Evolutionary conservation across 2,329 filamentous ascomycete genomes (phyloP).

Genomic region (Talaromyces sp.): DNA sequence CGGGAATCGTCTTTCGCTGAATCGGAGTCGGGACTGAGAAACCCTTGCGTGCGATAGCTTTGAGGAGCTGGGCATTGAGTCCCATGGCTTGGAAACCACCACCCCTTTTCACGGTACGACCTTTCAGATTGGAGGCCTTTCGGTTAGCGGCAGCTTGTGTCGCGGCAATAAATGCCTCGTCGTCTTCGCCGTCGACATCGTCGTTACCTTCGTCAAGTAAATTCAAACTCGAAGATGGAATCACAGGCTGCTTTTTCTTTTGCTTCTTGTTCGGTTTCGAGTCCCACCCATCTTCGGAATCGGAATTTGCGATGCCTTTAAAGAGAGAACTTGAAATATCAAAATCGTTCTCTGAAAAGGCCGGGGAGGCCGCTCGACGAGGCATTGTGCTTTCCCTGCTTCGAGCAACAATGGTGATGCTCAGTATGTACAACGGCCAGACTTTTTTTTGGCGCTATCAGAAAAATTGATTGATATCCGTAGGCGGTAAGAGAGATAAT

Average conservation of each 20-base stretch:
- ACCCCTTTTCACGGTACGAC: conserved; percentile 85
- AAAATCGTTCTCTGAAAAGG: conserved; percentile 82
- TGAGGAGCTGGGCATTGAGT: conserved; percentile 75
- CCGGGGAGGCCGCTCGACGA: conserved; percentile 71
- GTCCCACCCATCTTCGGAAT: conserved; percentile 43
- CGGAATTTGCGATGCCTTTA: conserved; percentile 46
- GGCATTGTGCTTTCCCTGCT: conserved; percentile 53
- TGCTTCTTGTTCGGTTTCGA: conserved; percentile 51
- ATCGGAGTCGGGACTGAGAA: conserved; percentile 96
- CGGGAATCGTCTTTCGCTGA: conserved; percentile 91
- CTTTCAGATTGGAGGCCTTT: conserved; percentile 77
- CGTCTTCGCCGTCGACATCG: conserved; percentile 48
- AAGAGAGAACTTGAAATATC: conserved; percentile 82
- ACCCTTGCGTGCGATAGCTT: conserved; percentile 88
- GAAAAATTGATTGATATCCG: conserved; percentile 24
- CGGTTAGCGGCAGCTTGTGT: conserved; percentile 83
- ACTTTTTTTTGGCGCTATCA: conserved; percentile 19
- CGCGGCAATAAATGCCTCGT: conserved; percentile 87
- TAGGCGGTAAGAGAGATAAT: conserved; percentile 29
- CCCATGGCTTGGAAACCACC: conserved; percentile 97
- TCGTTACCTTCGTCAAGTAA: conserved; percentile 55
- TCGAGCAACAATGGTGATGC: background rate
- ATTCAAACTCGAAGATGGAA: conserved; percentile 38
- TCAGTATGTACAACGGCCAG: background rate
- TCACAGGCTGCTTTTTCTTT: conserved; percentile 35